Evolutionary conservation across 768 basidiomycete species (phyloP).

Genomic region (Calocera viscosa): DNA sequence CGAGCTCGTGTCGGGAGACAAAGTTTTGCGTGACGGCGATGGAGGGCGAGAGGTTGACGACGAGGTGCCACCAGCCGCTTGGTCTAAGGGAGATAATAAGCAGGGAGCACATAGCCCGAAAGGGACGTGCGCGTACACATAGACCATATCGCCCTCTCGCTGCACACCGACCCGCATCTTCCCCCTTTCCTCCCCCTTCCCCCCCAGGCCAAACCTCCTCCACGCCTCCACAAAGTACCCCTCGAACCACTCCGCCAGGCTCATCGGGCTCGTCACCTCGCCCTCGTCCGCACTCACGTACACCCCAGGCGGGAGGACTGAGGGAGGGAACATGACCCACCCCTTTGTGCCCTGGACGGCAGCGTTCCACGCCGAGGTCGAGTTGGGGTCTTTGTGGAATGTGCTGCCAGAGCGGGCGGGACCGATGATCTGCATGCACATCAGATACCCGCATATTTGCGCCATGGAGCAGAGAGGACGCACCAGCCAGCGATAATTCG

Average conservation of each 20-base stretch:
- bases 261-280: slow-evolving; percentile 17
- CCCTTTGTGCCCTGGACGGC: slow-evolving; percentile 18
- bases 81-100: slow-evolving; percentile 17
- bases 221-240: slow-evolving; percentile 19
- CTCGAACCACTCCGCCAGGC: slow-evolving; percentile 21
- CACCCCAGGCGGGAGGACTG: slow-evolving; percentile 22
- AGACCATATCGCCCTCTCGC: slow-evolving; percentile 20
- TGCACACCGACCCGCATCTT: slow-evolving; percentile 24
- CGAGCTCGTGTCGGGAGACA: slow-evolving; percentile 19
- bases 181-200: slow-evolving; percentile 16
- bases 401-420: slow-evolving; percentile 22
- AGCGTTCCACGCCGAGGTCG: slow-evolving; percentile 21
- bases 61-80: slow-evolving; percentile 25
- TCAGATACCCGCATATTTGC: background rate
- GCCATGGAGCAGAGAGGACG: background rate
- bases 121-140: slow-evolving; percentile 13
- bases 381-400: slow-evolving; percentile 20
- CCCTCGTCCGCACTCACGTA: slow-evolving; percentile 19
- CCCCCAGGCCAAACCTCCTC: slow-evolving; percentile 18
- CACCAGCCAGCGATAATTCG: slow-evolving; percentile 24
- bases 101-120: too few species aligned
- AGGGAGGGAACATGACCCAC: slow-evolving; percentile 23
- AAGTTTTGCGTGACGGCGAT: slow-evolving; percentile 26
- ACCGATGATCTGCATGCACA: slow-evolving; percentile 18
- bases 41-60: slow-evolving; percentile 21